These are phyloP conservation scores for Teratosphaeria viscida DNA, from an alignment of 2,329 filamentous ascomycete species.

Conservation along the genomic window DNA sequence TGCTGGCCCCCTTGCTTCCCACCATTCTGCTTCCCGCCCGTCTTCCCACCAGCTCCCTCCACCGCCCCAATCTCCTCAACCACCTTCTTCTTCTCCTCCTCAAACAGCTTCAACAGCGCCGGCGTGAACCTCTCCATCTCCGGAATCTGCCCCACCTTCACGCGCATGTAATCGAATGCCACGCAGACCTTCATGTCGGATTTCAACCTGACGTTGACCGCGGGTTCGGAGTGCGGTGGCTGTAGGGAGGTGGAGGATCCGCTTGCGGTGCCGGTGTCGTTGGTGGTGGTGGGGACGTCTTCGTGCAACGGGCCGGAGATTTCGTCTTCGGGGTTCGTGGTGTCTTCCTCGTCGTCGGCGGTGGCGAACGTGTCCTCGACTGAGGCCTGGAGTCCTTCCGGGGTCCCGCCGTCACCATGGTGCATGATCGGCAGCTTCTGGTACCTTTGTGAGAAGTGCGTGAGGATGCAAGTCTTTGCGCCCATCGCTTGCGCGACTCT, in stretches of 20 bases:
- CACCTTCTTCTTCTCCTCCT: slow-evolving; percentile 23
- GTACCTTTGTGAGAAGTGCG: slow-evolving; percentile 93
- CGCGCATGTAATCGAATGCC: slow-evolving; percentile 70
- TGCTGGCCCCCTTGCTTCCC: not conserved
- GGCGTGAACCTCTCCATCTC: slow-evolving; percentile 54
- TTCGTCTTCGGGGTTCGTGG: slow-evolving; percentile 7
- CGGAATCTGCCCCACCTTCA: slow-evolving; percentile 59
- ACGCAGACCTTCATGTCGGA: slow-evolving; percentile 56
- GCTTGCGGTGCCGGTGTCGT: slow-evolving; percentile 9
- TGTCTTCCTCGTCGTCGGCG: slow-evolving; percentile 5
- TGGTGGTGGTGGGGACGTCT: slow-evolving; percentile 11
- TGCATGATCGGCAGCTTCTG: slow-evolving; percentile 57
- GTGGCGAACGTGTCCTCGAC: not conserved
- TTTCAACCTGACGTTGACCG: slow-evolving; percentile 28
- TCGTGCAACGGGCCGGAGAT: slow-evolving; percentile 18
- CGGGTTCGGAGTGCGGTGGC: not conserved
- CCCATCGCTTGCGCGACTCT: slow-evolving; percentile 66
- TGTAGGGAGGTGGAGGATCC: slow-evolving; percentile 6
- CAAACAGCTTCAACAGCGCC: slow-evolving; percentile 48
- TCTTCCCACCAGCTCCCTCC: not conserved
- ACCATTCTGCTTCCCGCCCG: not conserved
- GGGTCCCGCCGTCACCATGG: slow-evolving; percentile 17
- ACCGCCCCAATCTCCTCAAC: not conserved
- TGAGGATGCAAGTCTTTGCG: slow-evolving; percentile 70
- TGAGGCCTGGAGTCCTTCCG: slow-evolving; percentile 3